A percentile compares a stretch with the other conserved stretches of the same genome.
Conservation (phyloP, 177 flowering plant genomes). For the Telopea speciosissima region DNA sequence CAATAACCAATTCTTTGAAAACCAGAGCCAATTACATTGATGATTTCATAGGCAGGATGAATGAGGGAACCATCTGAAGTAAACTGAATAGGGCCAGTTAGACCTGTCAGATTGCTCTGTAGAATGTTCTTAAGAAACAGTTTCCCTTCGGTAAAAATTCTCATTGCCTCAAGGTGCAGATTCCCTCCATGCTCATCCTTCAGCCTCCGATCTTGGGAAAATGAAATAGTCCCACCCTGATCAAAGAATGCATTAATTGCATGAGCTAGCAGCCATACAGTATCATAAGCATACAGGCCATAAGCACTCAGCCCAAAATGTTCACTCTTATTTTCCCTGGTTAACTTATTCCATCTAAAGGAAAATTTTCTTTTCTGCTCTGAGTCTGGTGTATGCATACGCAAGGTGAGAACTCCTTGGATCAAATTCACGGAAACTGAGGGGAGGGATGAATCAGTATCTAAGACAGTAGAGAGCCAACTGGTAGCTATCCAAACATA, state of each 20-base stretch:
- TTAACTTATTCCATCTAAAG: constrained; percentile 31
- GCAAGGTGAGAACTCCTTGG: constrained; percentile 37
- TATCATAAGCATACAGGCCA: constrained; percentile 44
- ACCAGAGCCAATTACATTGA: constrained; percentile 68
- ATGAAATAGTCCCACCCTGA: constrained; percentile 31
- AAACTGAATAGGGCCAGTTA: constrained; percentile 55
- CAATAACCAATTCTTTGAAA: constrained; percentile 69
- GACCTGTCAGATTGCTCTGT: constrained; percentile 32
- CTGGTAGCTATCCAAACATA: constrained; percentile 46
- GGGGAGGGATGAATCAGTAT: constrained; percentile 18
- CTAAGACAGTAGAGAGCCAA: constrained; percentile 36
- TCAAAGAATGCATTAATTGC: constrained; percentile 26
- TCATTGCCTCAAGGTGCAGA: constrained; percentile 33
- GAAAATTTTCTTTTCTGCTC: constrained; percentile 22
- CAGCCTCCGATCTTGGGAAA: constrained; percentile 29
- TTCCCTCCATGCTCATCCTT: constrained; percentile 5
- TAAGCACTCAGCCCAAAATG: constrained; percentile 32
- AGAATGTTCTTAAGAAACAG: constrained; percentile 23
- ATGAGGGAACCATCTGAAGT: constrained; percentile 31
- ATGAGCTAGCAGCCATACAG: constrained; percentile 35
- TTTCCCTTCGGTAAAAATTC: constrained; percentile 34
- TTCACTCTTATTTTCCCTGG: constrained; percentile 5
- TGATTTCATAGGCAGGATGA: constrained; percentile 58
- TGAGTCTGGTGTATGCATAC: constrained; percentile 34
- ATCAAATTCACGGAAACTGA: constrained; percentile 12